Conservation (phyloP, 1,139 yeast genomes). For the Pichia sp. region DNA sequence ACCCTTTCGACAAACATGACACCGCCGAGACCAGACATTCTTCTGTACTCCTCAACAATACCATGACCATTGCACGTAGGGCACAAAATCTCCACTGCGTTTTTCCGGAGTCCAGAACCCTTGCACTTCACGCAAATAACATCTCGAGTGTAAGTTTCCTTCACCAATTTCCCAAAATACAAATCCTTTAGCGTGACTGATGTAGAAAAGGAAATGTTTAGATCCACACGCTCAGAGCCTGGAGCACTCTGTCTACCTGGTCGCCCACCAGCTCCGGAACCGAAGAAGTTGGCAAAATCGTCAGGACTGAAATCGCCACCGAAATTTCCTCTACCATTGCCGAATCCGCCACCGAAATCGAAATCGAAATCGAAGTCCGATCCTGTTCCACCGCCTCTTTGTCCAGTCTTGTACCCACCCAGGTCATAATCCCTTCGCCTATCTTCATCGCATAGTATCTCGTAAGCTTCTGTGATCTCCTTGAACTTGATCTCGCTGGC, state of each 20-base stretch:
- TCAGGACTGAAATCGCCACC: constrained; percentile 47
- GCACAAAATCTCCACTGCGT: constrained; percentile 54
- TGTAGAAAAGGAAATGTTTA: constrained; percentile 63
- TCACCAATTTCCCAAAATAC: constrained; percentile 76
- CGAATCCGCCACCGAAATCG: constrained; percentile 14
- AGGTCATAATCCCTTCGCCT: constrained; percentile 83
- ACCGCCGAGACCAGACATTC: constrained; percentile 64
- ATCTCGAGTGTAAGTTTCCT: constrained; percentile 70
- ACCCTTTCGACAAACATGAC: constrained; percentile 61
- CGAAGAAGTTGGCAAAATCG: constrained; percentile 72
- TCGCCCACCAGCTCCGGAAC: constrained; percentile 32
- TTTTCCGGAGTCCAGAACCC: constrained; percentile 69
- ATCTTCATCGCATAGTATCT: constrained; percentile 76
- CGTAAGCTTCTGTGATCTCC: constrained; percentile 90
- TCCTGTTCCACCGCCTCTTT: constrained; percentile 11
- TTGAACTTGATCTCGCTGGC: constrained; percentile 93
- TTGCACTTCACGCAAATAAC: constrained; percentile 66
- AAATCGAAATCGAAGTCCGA: constrained; percentile 16
- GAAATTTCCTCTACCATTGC: constrained; percentile 6
- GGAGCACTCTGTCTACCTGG: background rate
- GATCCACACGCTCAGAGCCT: background rate
- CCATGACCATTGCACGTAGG: constrained; percentile 75
- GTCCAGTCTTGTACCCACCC: constrained; percentile 35
- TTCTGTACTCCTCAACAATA: constrained; percentile 50
- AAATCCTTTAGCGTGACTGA: constrained; percentile 70